phyloP scores from a whole-genome alignment of 164 flowering plant genomes.

The Vitis amurensis region DNA sequence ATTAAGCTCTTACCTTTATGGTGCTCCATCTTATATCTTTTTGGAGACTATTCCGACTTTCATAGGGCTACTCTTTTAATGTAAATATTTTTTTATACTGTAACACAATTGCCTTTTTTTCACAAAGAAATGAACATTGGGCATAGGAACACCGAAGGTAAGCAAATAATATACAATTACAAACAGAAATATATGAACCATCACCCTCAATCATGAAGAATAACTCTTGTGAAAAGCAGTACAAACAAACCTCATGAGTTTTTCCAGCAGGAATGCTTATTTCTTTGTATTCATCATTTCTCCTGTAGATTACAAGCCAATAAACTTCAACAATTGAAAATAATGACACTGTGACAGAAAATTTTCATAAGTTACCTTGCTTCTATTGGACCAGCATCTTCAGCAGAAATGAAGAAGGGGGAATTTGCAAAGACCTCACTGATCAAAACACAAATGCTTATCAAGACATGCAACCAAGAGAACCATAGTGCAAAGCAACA shows the following conservation, averaged over 20 bases:
- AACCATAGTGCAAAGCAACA: neutral
- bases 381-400: slow-evolving; percentile 64
- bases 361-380: slow-evolving; percentile 37
- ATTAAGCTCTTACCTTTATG: no score
- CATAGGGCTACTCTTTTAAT: no score
- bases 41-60: no score
- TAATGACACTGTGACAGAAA: neutral
- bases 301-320: slow-evolving; percentile 35
- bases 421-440: slow-evolving; percentile 90
- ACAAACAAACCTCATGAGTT: slow-evolving; percentile 67
- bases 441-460: slow-evolving; percentile 14
- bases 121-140: neutral
- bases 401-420: slow-evolving; percentile 93
- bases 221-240: neutral
- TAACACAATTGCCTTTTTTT: neutral
- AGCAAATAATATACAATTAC: neutral
- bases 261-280: slow-evolving; percentile 75
- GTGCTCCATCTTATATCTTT: no score
- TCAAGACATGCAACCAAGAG: neutral
- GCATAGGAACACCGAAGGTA: neutral
- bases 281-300: slow-evolving; percentile 76
- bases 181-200: neutral
- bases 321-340: neutral
- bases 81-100: neutral
- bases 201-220: neutral